A percentile compares a stretch with the other conserved stretches of the same genome.
These are phyloP conservation scores for Caryocar brasiliense DNA, from an alignment of 441 rosid species.

Conservation along the genomic window DNA sequence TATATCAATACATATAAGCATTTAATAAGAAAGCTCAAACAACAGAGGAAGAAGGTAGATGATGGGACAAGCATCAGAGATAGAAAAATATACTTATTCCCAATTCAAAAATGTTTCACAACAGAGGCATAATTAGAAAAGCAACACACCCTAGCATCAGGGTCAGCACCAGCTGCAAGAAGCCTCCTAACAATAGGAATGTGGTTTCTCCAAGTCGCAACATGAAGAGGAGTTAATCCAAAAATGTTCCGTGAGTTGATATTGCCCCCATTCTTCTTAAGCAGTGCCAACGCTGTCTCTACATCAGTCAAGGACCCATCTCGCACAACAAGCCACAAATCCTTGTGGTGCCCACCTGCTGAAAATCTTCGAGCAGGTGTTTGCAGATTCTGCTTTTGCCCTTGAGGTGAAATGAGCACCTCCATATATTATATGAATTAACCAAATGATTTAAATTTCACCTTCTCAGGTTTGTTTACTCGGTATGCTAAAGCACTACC, in stretches of 20 bases:
- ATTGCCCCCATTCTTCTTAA: slow-evolving; percentile 82
- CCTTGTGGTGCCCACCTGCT: slow-evolving; percentile 38
- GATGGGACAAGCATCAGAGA: too few relatives aligned
- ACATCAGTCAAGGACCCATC: slow-evolving; percentile 86
- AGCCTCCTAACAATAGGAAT: slow-evolving; percentile 84
- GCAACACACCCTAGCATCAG: slow-evolving; percentile 87
- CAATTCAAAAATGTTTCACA: too few relatives aligned
- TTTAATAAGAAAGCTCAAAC: not conserved
- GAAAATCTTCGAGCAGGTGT: slow-evolving; percentile 38
- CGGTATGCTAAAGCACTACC: not conserved
- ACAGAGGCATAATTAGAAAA: too few relatives aligned
- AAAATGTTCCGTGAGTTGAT: slow-evolving; percentile 60
- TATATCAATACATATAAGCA: not conserved
- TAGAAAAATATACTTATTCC: too few relatives aligned
- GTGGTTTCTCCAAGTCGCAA: slow-evolving; percentile 95
- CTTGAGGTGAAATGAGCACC: slow-evolving; percentile 48
- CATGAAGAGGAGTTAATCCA: slow-evolving; percentile 87
- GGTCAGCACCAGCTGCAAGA: slow-evolving; percentile 90
- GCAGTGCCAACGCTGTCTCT: slow-evolving; percentile 48
- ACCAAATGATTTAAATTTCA: slow-evolving; percentile 8
- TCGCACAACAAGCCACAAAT: slow-evolving; percentile 67
- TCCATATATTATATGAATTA: slow-evolving; percentile 33
- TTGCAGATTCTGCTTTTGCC: slow-evolving; percentile 46
- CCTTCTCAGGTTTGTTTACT: slow-evolving; percentile 6
- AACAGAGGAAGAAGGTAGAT: too few relatives aligned